A percentile compares a stretch with the other conserved stretches of the same genome.
Conservation (phyloP, 176 grass and related monocot genomes). For the Oryza brachyantha region DNA sequence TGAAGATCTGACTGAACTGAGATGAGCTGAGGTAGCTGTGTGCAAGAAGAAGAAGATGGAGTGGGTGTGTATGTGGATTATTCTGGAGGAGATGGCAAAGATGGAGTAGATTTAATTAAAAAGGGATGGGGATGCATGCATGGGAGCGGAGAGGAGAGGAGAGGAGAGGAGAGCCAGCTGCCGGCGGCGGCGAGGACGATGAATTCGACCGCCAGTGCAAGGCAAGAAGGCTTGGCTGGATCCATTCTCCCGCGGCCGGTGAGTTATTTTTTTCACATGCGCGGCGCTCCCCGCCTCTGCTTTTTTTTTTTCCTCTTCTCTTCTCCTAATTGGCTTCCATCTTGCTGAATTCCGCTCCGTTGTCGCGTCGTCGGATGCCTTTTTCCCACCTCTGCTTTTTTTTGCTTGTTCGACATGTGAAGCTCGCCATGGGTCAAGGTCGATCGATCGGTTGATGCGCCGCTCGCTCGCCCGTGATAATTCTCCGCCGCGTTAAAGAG, state of each 20-base stretch:
- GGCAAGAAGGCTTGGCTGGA: not conserved
- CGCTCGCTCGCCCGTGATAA: not conserved
- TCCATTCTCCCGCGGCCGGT: constrained; percentile 41
- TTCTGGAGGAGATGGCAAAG: not conserved
- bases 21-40: not conserved
- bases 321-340: not conserved
- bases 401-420: constrained; percentile 15
- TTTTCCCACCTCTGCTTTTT: not conserved
- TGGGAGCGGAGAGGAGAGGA: not conserved
- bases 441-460: not conserved
- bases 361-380: not conserved
- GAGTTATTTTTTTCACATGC: constrained; percentile 88
- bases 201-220: constrained; percentile 60
- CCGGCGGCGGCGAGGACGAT: constrained; percentile 4
- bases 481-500: not conserved
- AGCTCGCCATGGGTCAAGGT: not conserved
- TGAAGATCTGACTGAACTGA: not conserved
- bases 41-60: not conserved
- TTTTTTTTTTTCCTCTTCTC: constrained; percentile 17
- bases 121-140: not conserved
- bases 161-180: not conserved
- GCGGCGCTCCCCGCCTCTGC: constrained; percentile 47
- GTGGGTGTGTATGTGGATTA: not conserved
- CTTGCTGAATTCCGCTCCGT: not conserved
- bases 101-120: constrained; percentile 36